These are phyloP conservation scores for Fusarium sp. DNA, from an alignment of 2,329 filamentous ascomycete genomes.

Conservation along the genomic window DNA sequence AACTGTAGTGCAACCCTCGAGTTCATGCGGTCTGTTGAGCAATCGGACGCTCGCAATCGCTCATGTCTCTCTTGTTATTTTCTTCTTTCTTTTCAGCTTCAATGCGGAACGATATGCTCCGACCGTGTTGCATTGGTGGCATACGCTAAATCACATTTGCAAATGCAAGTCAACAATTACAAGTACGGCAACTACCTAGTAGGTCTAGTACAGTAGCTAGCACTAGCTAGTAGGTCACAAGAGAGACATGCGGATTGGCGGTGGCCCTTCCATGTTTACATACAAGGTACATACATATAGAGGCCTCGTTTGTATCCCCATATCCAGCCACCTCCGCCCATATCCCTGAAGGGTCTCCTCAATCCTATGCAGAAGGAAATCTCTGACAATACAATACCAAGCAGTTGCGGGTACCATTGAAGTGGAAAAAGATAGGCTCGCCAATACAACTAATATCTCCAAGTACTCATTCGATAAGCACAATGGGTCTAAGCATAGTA, in stretches of 20 bases:
- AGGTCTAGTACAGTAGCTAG: constrained; percentile 2
- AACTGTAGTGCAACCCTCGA: constrained; percentile 38
- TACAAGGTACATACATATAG: constrained; percentile 33
- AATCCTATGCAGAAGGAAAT: constrained; percentile 37
- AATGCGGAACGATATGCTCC: constrained; percentile 32
- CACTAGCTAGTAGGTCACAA: constrained; percentile 1
- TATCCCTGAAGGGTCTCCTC: constrained; percentile 27
- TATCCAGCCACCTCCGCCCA: constrained; percentile 32
- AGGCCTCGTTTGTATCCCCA: constrained; percentile 36
- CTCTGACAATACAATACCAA: constrained; percentile 11
- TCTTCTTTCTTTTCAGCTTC: constrained; percentile 7
- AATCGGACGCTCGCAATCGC: constrained; percentile 26
- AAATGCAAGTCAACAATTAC: constrained; percentile 8
- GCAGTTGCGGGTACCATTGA: constrained; percentile 4
- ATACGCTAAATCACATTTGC: constrained; percentile 23
- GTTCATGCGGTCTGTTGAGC: constrained; percentile 34
- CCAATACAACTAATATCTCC: neutral
- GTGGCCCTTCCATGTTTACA: constrained; percentile 16
- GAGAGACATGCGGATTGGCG: constrained; percentile 28
- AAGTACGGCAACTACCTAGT: neutral
- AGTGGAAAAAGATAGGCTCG: neutral
- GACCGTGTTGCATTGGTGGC: constrained; percentile 23
- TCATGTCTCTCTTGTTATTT: constrained; percentile 1
- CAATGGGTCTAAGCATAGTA: constrained; percentile 30
- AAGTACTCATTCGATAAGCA: constrained; percentile 30